Evolutionary conservation across 1,284 basidiomycete genomes (phyloP).

Genomic region (Psilocybe mexicana): DNA sequence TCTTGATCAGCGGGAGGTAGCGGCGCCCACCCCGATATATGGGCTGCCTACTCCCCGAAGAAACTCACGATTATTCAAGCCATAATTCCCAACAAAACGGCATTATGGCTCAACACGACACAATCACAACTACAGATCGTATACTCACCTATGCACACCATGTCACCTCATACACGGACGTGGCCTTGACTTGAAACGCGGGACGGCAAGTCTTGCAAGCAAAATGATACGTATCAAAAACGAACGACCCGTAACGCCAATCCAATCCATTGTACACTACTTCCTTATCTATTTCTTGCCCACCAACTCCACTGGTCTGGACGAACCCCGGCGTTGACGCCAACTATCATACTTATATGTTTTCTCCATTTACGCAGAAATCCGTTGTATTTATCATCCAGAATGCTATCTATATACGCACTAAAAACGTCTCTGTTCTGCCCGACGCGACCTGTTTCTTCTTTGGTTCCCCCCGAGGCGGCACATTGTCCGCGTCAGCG

Average conservation of each 20-base stretch:
- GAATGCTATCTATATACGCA: constrained; percentile 1
- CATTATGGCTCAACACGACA: not conserved
- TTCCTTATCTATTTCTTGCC: not conserved
- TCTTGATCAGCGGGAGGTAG: constrained; percentile 11
- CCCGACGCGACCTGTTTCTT: not conserved
- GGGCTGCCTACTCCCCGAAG: constrained; percentile 11
- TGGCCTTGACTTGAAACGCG: not conserved
- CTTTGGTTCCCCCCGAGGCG: not conserved
- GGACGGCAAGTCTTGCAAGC: not conserved
- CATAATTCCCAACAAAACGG: constrained; percentile 7
- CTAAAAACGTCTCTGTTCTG: not conserved
- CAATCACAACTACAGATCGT: not conserved
- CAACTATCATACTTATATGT: not conserved
- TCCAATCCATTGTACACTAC: not conserved
- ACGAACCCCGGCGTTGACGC: not conserved
- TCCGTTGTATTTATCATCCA: constrained; percentile 8
- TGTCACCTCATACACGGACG: too few species aligned
- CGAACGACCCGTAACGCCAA: not conserved
- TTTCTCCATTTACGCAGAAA: not conserved
- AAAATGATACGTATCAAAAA: not conserved
- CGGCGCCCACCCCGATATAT: constrained; percentile 3
- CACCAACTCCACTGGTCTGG: constrained; percentile 2
- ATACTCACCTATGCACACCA: not conserved
- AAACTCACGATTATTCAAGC: constrained; percentile 23
- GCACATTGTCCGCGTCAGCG: not conserved